A percentile compares a stretch with the other conserved stretches of the same genome.
phyloP scores from a whole-genome alignment of 2,329 filamentous ascomycete genomes.

The Dactylellina cionopaga region DNA sequence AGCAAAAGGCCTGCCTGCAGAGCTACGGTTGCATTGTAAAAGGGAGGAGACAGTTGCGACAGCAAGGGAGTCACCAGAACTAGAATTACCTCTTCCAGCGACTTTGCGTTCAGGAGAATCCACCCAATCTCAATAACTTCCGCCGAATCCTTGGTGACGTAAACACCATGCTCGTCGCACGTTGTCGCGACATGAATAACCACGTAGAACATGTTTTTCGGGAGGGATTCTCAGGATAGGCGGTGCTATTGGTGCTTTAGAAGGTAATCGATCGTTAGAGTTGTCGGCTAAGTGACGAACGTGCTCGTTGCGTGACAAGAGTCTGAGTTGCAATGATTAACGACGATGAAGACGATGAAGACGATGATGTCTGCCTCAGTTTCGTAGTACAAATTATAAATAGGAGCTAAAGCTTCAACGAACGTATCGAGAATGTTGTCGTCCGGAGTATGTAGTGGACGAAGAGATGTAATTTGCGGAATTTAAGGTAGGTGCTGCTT shows the following conservation, averaged over 20 bases:
- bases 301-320: slow-evolving; percentile 45
- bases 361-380: slow-evolving; percentile 13
- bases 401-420: slow-evolving; percentile 35
- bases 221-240: slow-evolving; percentile 61
- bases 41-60: background rate
- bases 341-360: slow-evolving; percentile 4
- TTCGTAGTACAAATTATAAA: slow-evolving; percentile 25
- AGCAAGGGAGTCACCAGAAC: slow-evolving; percentile 41
- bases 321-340: slow-evolving; percentile 20
- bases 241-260: slow-evolving; percentile 58
- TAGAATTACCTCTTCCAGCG: slow-evolving; percentile 82
- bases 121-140: slow-evolving; percentile 99
- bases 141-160: slow-evolving; percentile 98
- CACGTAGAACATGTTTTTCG: slow-evolving; percentile 86
- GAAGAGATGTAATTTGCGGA: slow-evolving; percentile 17
- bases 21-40: slow-evolving; percentile 43
- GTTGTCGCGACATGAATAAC: slow-evolving; percentile 99
- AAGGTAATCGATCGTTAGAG: slow-evolving; percentile 6
- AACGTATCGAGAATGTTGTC: slow-evolving; percentile 41
- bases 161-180: slow-evolving; percentile 98
- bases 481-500: slow-evolving; percentile 34
- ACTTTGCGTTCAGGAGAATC: slow-evolving; percentile 93
- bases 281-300: slow-evolving; percentile 61
- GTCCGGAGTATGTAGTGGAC: slow-evolving; percentile 25
- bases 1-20: no score